phyloP scores from a whole-genome alignment of 2,329 filamentous ascomycete genomes.

The Trichoderma simmonsii region DNA sequence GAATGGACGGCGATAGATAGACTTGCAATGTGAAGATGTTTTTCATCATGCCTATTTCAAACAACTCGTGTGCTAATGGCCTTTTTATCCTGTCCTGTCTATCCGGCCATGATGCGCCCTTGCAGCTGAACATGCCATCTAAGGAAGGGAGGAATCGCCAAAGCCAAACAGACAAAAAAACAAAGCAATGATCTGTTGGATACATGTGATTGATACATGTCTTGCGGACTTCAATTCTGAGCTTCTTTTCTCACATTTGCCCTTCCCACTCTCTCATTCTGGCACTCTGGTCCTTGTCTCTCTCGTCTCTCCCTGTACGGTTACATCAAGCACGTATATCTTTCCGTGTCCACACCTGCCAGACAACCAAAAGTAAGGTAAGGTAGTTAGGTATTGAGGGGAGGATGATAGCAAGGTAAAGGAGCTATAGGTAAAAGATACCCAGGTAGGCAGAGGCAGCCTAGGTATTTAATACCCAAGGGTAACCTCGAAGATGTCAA shows the following conservation, averaged over 20 bases:
- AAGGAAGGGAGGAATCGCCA: not conserved
- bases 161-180: not conserved
- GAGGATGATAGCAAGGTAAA: not conserved
- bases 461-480: too few relatives aligned
- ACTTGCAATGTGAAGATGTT: conserved; percentile 20
- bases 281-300: too few relatives aligned
- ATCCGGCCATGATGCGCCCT: not conserved
- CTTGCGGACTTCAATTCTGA: not conserved
- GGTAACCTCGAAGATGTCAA: not conserved
- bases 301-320: not conserved
- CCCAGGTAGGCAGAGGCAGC: too few relatives aligned
- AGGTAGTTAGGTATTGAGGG: not conserved
- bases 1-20: conserved; percentile 22
- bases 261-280: not conserved
- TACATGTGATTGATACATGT: not conserved
- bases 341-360: not conserved
- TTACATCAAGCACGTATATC: not conserved
- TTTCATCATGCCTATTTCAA: not conserved
- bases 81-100: not conserved
- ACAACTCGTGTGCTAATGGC: not conserved
- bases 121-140: not conserved
- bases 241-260: not conserved
- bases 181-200: not conserved
- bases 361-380: not conserved
- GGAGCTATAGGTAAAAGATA: not conserved